Evolutionary conservation across 2,329 filamentous ascomycete genomes (phyloP).

Genomic region (Claviceps quebecensis): DNA sequence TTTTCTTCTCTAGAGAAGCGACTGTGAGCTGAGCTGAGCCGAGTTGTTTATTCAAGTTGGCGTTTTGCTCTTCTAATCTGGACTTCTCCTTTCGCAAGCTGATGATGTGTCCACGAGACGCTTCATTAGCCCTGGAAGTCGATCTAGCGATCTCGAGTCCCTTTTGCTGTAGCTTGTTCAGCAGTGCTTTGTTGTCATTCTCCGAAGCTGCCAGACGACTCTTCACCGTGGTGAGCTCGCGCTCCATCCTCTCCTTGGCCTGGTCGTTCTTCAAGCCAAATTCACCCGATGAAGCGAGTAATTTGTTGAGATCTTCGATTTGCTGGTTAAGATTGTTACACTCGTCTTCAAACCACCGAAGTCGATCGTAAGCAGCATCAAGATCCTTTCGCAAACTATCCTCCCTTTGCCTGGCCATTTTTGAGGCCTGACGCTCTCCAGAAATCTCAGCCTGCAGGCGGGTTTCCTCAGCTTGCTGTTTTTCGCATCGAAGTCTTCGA

Average conservation of each 20-base stretch:
- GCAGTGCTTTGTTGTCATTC: slow-evolving; percentile 86
- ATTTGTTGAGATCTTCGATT: slow-evolving; percentile 72
- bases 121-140: slow-evolving; percentile 72
- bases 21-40: slow-evolving; percentile 74
- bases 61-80: slow-evolving; percentile 69
- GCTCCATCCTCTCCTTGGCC: slow-evolving; percentile 82
- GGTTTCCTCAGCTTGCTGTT: slow-evolving; percentile 72
- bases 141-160: slow-evolving; percentile 90
- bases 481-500: slow-evolving; percentile 66
- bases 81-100: slow-evolving; percentile 72
- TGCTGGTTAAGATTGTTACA: slow-evolving; percentile 62
- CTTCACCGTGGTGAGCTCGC: slow-evolving; percentile 81
- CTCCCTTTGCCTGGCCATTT: slow-evolving; percentile 68
- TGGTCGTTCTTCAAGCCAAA: slow-evolving; percentile 86
- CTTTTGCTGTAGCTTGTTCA: slow-evolving; percentile 96
- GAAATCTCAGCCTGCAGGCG: slow-evolving; percentile 68
- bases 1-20: slow-evolving; percentile 79
- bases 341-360: slow-evolving; percentile 69
- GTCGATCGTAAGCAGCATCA: slow-evolving; percentile 60
- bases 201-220: slow-evolving; percentile 82
- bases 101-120: slow-evolving; percentile 60
- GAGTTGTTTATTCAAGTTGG: slow-evolving; percentile 67
- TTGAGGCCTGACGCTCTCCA: slow-evolving; percentile 66
- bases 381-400: slow-evolving; percentile 65
- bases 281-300: slow-evolving; percentile 77